Evolutionary conservation across 2,329 filamentous ascomycete species (phyloP).

Genomic region (Gaeumannomyces sp.): DNA sequence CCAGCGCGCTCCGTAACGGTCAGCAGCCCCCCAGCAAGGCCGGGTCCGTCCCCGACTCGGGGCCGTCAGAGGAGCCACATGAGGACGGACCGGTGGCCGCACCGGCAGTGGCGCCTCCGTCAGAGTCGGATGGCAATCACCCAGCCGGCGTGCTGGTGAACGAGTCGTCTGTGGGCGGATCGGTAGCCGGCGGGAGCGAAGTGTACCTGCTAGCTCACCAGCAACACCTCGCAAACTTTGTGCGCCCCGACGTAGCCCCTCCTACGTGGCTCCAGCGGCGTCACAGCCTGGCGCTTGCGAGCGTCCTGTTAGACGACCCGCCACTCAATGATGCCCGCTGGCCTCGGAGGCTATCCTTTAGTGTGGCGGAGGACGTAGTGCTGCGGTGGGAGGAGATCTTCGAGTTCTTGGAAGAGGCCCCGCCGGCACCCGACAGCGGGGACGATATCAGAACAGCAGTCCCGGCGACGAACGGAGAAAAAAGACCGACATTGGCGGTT

Average conservation of each 20-base stretch:
- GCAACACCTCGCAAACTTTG: constrained; percentile 34
- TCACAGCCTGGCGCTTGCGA: constrained; percentile 45
- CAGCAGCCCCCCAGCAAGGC: constrained; percentile 4
- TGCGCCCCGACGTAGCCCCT: constrained; percentile 26
- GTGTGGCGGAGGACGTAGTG: constrained; percentile 68
- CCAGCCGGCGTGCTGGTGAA: constrained; percentile 26
- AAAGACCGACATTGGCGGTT: constrained; percentile 1
- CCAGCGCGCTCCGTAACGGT: constrained; percentile 32
- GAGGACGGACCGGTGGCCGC: neutral
- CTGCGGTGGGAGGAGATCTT: constrained; percentile 57
- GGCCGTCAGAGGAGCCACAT: constrained; percentile 2
- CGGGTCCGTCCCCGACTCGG: neutral
- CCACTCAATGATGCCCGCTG: constrained; percentile 53
- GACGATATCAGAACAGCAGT: constrained; percentile 21
- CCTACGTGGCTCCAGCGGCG: constrained; percentile 54
- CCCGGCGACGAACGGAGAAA: constrained; percentile 14
- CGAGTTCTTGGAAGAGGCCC: constrained; percentile 29
- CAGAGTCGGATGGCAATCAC: constrained; percentile 26
- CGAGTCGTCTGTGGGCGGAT: constrained; percentile 46
- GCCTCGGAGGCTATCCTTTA: constrained; percentile 69
- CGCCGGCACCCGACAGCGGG: constrained; percentile 2
- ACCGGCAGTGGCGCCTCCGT: neutral
- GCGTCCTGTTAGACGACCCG: constrained; percentile 15
- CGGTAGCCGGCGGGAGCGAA: constrained; percentile 49
- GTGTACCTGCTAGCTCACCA: constrained; percentile 44